Evolutionary conservation across 139 green algal species (phyloP), one percentile per base, ranked within the genome.

Genomic region (Chlamydomonas incerta): DNA sequence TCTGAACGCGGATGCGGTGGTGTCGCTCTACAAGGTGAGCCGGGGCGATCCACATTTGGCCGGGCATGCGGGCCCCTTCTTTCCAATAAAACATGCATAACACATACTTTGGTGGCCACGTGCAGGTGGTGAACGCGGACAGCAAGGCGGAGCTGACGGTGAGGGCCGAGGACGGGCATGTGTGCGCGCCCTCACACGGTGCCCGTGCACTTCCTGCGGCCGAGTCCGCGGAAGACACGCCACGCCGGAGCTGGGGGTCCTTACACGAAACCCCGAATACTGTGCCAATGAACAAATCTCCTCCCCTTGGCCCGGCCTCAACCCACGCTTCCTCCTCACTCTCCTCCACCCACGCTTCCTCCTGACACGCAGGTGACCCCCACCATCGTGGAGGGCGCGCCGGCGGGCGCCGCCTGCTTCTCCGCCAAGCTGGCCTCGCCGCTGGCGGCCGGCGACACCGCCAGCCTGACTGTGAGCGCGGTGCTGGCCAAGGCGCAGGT

Each of bases 401-500:
- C 92, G 8, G 65, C 70, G 28, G 90, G 83, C 41, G 84, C 85
- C 3, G 58, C 50, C 11, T 97, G 94, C 90, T 81, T 81, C 60
- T 73, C 67, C 21, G 90, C 85, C n/a, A 81, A 74, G 21, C 80
- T 95, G 41, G 80, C 55, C 0, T 24, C 62, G 9, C 35, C 90
- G 6, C 70, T 89, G 20, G 17, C 80, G 2, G 81, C 92, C 26
- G 76, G 72, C 15, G 47, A 80, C 1, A 69, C 58, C 0, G 65
- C 35, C 28, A 77, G 72, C 2, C 35, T 97, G 23, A 75, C 80
- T 1, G 76, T 81, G 5, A 80, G 81, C 21, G 74, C 87, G 0
- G 86, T 91, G 9, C 89, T 91, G 77, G 93, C 91, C 2, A 84
- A 93, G 18, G 87, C 92, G 31, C 90, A 95, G 87, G 85, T 35